These are phyloP conservation scores for Alnus glutinosa DNA, from an alignment of 306 rosid genomes.

Conservation along the genomic window DNA sequence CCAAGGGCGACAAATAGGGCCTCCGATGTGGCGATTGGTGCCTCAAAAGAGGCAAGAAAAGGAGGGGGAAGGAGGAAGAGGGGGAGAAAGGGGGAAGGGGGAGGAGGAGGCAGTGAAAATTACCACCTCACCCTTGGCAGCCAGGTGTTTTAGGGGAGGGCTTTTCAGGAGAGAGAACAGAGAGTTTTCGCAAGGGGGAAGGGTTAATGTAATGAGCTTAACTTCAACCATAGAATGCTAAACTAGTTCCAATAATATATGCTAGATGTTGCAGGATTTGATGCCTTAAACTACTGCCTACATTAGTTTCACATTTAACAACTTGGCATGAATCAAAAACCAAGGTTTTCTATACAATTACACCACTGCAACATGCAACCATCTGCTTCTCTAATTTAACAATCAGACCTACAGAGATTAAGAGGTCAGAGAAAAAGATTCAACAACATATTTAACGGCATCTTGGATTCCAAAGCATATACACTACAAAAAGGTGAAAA, in stretches of 20 bases:
- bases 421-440: slow-evolving; percentile 53
- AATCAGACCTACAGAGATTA: slow-evolving; percentile 51
- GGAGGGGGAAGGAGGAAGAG: too few species aligned
- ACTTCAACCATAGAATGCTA: not conserved
- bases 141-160: too few species aligned
- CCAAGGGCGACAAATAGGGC: too few species aligned
- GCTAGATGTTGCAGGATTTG: not conserved
- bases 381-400: slow-evolving; percentile 42
- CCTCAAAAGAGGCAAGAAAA: too few species aligned
- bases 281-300: slow-evolving; percentile 7
- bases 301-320: slow-evolving; percentile 11
- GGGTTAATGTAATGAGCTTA: not conserved
- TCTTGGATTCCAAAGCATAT: slow-evolving; percentile 49
- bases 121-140: too few species aligned
- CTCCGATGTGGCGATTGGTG: too few species aligned
- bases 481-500: slow-evolving; percentile 51
- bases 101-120: too few species aligned
- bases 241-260: not conserved
- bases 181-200: too few species aligned
- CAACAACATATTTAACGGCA: slow-evolving; percentile 43
- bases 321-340: slow-evolving; percentile 28
- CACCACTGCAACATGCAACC: slow-evolving; percentile 49
- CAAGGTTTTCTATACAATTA: slow-evolving; percentile 52
- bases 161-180: too few species aligned
- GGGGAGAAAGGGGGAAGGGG: too few species aligned